Conservation (phyloP, 2,329 filamentous ascomycete genomes). For the Penicillium rolfsii region DNA sequence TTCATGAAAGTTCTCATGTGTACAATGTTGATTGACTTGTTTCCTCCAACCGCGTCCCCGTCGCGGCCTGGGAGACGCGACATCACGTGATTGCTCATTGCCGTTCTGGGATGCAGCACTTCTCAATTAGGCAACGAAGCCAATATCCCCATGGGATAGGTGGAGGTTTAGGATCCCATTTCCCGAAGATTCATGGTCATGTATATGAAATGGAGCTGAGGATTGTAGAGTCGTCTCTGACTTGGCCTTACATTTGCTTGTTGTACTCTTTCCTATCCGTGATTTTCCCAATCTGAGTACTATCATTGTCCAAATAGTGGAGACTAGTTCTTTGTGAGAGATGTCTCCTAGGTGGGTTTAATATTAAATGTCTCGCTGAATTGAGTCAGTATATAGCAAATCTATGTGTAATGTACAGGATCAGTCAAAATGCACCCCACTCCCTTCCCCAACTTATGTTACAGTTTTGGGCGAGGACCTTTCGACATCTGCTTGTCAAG, state of each 20-base stretch:
- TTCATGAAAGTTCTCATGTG: neutral
- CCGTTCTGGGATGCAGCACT: neutral
- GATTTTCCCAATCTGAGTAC: neutral
- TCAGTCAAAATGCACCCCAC: slow-evolving; percentile 8
- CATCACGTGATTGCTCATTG: slow-evolving; percentile 1
- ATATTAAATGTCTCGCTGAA: slow-evolving; percentile 13
- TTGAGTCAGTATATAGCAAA: slow-evolving; percentile 24
- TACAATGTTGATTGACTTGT: neutral
- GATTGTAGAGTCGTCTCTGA: too few species aligned
- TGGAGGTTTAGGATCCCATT: too few species aligned
- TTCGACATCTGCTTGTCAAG: slow-evolving; percentile 41
- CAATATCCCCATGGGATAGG: too few species aligned
- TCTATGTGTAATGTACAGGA: slow-evolving; percentile 37
- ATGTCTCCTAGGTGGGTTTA: neutral
- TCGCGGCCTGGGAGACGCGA: neutral
- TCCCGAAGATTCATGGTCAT: too few species aligned
- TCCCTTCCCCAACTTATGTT: slow-evolving; percentile 13
- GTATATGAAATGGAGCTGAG: too few species aligned
- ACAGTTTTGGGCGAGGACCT: slow-evolving; percentile 17
- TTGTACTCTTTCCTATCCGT: too few species aligned
- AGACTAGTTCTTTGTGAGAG: too few species aligned
- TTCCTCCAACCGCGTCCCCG: neutral
- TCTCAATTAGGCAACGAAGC: neutral
- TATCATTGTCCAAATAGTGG: too few species aligned
- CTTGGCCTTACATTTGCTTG: too few species aligned